These are phyloP conservation scores for Apocynum venetum DNA, from an alignment of 257 asterid genomes.

Conservation along the genomic window DNA sequence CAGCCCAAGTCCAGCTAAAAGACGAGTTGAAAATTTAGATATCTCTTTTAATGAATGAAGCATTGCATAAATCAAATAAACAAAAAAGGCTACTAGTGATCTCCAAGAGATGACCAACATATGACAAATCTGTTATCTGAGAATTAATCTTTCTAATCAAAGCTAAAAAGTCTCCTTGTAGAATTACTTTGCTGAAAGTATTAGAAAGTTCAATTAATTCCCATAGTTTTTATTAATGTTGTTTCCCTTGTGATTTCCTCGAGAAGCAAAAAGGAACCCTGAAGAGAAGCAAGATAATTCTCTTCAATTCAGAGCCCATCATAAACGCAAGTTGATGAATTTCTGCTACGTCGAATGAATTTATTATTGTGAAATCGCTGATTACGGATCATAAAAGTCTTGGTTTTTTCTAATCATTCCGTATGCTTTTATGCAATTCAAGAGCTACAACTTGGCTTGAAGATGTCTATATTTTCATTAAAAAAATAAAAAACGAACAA, in stretches of 20 bases:
- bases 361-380: conserved; percentile 27
- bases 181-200: neutral
- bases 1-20: no score
- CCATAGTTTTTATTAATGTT: neutral
- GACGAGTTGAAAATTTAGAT: no score
- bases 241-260: conserved; percentile 3
- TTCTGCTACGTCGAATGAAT: conserved; percentile 4
- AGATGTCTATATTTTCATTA: conserved; percentile 3
- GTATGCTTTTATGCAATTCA: neutral
- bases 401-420: conserved; percentile 27
- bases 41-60: no score
- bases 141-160: no score
- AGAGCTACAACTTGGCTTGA: conserved; percentile 25
- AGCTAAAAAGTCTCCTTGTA: no score
- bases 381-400: conserved; percentile 29
- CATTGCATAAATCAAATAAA: no score
- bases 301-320: neutral
- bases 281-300: neutral
- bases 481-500: conserved; percentile 10
- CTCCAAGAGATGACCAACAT: no score
- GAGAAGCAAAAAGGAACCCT: neutral
- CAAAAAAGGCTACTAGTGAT: no score
- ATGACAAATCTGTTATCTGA: no score
- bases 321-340: conserved; percentile 20
- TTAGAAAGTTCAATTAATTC: neutral